Percentiles rank a stretch among this genome's conserved stretches.
These are phyloP conservation scores for Lathyrus tuberosus DNA, from an alignment of 306 rosid genomes.

Conservation along the genomic window DNA sequence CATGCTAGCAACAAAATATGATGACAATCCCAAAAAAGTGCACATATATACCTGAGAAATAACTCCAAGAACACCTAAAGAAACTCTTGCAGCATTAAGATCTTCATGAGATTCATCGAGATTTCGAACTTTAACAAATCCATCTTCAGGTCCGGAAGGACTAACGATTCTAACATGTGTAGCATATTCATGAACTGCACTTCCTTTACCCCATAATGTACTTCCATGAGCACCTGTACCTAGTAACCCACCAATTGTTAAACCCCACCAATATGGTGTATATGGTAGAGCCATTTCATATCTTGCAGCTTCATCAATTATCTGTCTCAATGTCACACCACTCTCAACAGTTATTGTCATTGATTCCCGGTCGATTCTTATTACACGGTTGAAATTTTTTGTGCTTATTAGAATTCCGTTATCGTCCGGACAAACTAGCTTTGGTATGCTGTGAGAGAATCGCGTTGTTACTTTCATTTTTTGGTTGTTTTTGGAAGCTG, in stretches of 20 bases:
- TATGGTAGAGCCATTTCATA: slow-evolving; percentile 59
- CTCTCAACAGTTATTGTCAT: slow-evolving; percentile 57
- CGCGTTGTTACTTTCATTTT: too few relatives aligned
- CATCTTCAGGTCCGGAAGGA: slow-evolving; percentile 47
- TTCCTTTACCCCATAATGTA: slow-evolving; percentile 73
- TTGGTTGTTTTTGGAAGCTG: too few relatives aligned
- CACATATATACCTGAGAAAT: slow-evolving; percentile 54
- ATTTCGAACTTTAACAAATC: slow-evolving; percentile 50
- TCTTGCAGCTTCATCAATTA: slow-evolving; percentile 55
- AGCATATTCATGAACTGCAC: slow-evolving; percentile 67
- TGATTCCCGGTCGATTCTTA: slow-evolving; percentile 44
- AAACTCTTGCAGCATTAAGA: slow-evolving; percentile 75
- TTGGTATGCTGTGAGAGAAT: slow-evolving; percentile 37
- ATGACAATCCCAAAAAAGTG: too few relatives aligned
- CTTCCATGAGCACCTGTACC: slow-evolving; percentile 90
- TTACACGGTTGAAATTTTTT: slow-evolving; percentile 46
- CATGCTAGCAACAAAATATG: too few relatives aligned
- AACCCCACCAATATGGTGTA: slow-evolving; percentile 40
- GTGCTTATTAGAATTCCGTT: slow-evolving; percentile 75
- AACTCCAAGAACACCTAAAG: slow-evolving; percentile 76
- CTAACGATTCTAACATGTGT: slow-evolving; percentile 50
- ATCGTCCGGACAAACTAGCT: slow-evolving; percentile 49
- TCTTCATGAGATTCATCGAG: slow-evolving; percentile 44
- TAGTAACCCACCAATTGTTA: slow-evolving; percentile 70
- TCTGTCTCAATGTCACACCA: slow-evolving; percentile 59